phyloP scores from a whole-genome alignment of 495 filamentous ascomycete species.

The Cercophora sp. region DNA sequence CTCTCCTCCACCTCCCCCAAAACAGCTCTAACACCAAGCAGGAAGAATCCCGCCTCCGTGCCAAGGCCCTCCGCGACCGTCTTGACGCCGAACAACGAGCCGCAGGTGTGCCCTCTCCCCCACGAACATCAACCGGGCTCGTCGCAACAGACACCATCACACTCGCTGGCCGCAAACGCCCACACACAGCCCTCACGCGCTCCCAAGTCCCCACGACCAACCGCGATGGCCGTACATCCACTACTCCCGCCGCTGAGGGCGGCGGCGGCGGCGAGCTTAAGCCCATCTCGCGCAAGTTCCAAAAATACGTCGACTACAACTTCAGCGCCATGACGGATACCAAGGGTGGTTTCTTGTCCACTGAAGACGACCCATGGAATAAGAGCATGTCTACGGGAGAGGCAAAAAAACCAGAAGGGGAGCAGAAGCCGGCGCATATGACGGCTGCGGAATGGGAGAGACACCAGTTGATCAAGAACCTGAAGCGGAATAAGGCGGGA shows the following conservation, averaged over 20 bases:
- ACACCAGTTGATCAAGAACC: conserved; percentile 61
- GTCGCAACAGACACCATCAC: conserved; percentile 34
- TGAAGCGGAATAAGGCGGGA: conserved; percentile 70
- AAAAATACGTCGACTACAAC: conserved; percentile 93
- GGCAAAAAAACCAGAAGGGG: conserved; percentile 30
- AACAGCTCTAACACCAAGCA: conserved; percentile 34
- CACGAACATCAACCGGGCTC: conserved; percentile 38
- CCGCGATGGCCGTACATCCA: conserved; percentile 56
- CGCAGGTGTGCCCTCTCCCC: conserved; percentile 24
- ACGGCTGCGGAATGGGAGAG: conserved; percentile 89
- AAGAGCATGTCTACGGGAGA: conserved; percentile 59
- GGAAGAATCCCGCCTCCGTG: conserved; percentile 89
- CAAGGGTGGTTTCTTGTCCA: conserved; percentile 86
- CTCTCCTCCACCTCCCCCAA: neutral
- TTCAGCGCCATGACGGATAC: conserved; percentile 97
- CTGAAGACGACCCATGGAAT: conserved; percentile 86
- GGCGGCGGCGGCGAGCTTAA: conserved; percentile 56
- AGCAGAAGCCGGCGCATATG: conserved; percentile 82
- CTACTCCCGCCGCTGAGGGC: conserved; percentile 12
- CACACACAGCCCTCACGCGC: conserved; percentile 60
- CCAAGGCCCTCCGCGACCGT: conserved; percentile 79
- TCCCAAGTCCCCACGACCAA: conserved; percentile 55
- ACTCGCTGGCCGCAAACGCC: conserved; percentile 40
- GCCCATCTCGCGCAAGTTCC: conserved; percentile 58
- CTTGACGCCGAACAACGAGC: conserved; percentile 52